Evolutionary conservation across 225 moss, liverwort and hornwort species (phyloP), one percentile per base, ranked within the genome.

Genomic region (Ulota crispa): DNA sequence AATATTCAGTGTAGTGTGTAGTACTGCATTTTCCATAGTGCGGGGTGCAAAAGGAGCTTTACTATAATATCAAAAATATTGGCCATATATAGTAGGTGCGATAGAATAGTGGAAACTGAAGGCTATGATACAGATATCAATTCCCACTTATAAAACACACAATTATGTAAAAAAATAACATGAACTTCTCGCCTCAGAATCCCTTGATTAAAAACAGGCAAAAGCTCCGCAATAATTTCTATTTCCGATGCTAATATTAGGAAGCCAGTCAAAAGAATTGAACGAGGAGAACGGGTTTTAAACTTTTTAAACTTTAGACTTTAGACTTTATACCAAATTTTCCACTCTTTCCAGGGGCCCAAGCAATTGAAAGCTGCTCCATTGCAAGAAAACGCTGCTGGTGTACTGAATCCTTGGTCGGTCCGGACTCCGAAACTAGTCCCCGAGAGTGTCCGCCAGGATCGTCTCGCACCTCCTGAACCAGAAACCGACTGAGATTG

Each of bases 361-460:
- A 70, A 34, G 36, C 36, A 9, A 13, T 45, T 45, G 45, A 45
- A 45, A 45, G 56, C 23, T 68, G 69, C 79, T 57, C 31, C 42
- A 42, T 68, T 68, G 68, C 24, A 13, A 42, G 11, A 42, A 34
- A 34, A 24, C 68, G 55, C 53, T 32, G 72, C 34, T 72, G 39
- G 39, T 9, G 55, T 72, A 55, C 23, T n/a, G n/a, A n/a, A n/a
- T n/a, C n/a, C n/a, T n/a, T n/a, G n/a, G n/a, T n/a, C n/a, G n/a
- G n/a, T n/a, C n/a, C n/a, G n/a, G n/a, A n/a, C n/a, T n/a, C n/a
- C n/a, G n/a, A n/a, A n/a, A n/a, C n/a, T n/a, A n/a, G n/a, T n/a
- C 34, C 34, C 72, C 3, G 12, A 39, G 54, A 81, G 64, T 81
- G 81, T 81, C 73, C 53, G 53, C 64, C 52, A 60, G 60, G 60